phyloP scores from a whole-genome alignment of 2,329 filamentous ascomycete species.

The Trichoderma pleuroti region DNA sequence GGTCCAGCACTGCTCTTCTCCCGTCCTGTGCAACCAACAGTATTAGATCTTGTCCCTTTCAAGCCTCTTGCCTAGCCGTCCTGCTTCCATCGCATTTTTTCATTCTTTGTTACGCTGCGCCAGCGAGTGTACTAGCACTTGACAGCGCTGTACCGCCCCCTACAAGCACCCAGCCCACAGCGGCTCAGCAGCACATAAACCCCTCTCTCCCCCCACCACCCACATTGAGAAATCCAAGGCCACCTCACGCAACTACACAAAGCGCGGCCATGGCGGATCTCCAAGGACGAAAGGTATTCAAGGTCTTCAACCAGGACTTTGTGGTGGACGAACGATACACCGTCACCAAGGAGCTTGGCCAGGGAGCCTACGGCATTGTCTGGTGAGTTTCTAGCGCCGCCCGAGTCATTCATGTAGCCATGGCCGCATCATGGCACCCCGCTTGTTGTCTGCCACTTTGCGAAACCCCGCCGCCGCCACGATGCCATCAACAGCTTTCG shows the following conservation, averaged over 20 bases:
- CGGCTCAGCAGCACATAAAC: conserved; percentile 6
- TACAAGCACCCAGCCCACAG: not conserved
- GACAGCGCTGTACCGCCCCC: conserved; percentile 4
- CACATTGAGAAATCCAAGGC: not conserved
- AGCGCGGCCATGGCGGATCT: conserved; percentile 37
- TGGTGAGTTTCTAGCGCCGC: conserved; percentile 58
- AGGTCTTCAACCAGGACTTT: conserved; percentile 99
- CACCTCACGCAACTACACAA: not conserved
- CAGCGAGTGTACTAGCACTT: not conserved
- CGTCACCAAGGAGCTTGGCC: conserved; percentile 96
- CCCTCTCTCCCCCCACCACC: conserved; percentile 11
- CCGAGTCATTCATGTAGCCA: not conserved
- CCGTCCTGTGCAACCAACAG: not conserved
- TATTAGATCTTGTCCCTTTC: not conserved
- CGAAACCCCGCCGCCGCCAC: conserved; percentile 28
- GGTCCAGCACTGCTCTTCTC: not conserved
- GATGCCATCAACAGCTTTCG: not conserved
- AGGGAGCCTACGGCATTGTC: conserved; percentile 97
- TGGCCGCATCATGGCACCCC: not conserved
- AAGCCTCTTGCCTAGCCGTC: not conserved
- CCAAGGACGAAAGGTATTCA: conserved; percentile 80
- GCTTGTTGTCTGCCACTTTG: not conserved
- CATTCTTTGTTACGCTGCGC: not conserved
- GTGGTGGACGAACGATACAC: conserved; percentile 97
- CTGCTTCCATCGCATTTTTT: not conserved